Percentiles rank a stretch among this genome's conserved stretches.
phyloP scores from a whole-genome alignment of 768 basidiomycete species.

The Saitozyma sp. region DNA sequence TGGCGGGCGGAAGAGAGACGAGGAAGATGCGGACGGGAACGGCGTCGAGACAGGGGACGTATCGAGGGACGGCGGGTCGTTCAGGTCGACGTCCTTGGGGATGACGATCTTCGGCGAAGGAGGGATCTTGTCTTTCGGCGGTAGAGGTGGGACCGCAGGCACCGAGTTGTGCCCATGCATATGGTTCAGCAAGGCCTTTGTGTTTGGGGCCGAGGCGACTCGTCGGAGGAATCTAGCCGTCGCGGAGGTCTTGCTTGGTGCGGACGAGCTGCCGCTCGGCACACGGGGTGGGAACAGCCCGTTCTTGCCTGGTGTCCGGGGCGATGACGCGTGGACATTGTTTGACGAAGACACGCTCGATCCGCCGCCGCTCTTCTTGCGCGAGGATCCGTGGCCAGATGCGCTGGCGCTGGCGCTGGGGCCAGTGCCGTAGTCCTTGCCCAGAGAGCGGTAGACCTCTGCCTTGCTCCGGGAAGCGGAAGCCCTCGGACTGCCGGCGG shows the following conservation, averaged over 20 bases:
- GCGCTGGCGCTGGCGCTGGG: too few species aligned
- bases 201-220: constrained; percentile 94
- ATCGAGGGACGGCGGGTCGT: background rate
- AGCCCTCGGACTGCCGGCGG: too few species aligned
- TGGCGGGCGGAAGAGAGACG: too few species aligned
- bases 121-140: background rate
- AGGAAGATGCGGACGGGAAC: too few species aligned
- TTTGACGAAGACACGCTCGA: too few species aligned
- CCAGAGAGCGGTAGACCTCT: too few species aligned
- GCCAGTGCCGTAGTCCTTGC: too few species aligned
- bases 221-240: constrained; percentile 89
- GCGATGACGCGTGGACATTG: constrained; percentile 13
- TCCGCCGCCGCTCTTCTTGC: too few species aligned
- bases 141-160: background rate
- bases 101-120: background rate
- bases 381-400: too few species aligned
- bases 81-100: background rate
- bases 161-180: too few species aligned
- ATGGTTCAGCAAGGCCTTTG: constrained; percentile 73
- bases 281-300: constrained; percentile 4
- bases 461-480: too few species aligned
- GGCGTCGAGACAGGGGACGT: too few species aligned
- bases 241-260: constrained; percentile 34
- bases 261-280: constrained; percentile 9
- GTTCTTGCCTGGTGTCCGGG: constrained; percentile 30